Evolutionary conservation across 768 basidiomycete genomes (phyloP).

Genomic region (Xerocomus brunneocitrinus): DNA sequence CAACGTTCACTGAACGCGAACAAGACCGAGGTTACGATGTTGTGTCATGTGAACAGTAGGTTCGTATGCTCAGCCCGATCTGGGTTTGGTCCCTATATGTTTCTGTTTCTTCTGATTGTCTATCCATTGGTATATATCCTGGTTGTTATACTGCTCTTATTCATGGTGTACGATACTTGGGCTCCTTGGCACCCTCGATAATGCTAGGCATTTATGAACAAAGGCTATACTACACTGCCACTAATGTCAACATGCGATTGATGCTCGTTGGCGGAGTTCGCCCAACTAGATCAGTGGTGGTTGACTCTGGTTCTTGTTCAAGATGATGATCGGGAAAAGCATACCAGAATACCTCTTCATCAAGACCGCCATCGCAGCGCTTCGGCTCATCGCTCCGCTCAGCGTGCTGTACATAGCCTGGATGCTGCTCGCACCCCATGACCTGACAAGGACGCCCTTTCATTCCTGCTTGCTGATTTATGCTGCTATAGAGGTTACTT

Average conservation of each 20-base stretch:
- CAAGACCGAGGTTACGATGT: not conserved
- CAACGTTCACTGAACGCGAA: not conserved
- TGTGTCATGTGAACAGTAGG: not conserved
- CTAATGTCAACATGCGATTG: too few species aligned
- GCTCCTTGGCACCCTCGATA: too few species aligned
- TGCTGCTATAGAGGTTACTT: conserved; percentile 42
- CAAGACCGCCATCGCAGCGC: conserved; percentile 37
- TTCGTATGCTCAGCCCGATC: too few species aligned
- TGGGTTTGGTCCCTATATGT: not conserved
- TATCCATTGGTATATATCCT: too few species aligned
- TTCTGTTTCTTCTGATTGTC: too few species aligned
- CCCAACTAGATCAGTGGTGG: too few species aligned
- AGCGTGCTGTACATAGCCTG: conserved; percentile 39
- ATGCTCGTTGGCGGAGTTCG: too few species aligned
- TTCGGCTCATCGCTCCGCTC: conserved; percentile 48
- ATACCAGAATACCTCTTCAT: conserved; percentile 54
- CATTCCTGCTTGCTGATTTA: conserved; percentile 23
- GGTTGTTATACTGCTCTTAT: too few species aligned
- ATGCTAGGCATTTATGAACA: too few species aligned
- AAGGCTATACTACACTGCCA: too few species aligned
- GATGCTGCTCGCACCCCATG: conserved; percentile 9
- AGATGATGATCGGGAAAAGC: conserved; percentile 44
- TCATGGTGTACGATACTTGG: too few species aligned
- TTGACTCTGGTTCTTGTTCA: not conserved
- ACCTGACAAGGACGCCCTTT: conserved; percentile 4